Evolutionary conservation across 2,329 filamentous ascomycete species (phyloP), one percentile per base, ranked within the genome.

Genomic region (Fusarium pseudonygamai): DNA sequence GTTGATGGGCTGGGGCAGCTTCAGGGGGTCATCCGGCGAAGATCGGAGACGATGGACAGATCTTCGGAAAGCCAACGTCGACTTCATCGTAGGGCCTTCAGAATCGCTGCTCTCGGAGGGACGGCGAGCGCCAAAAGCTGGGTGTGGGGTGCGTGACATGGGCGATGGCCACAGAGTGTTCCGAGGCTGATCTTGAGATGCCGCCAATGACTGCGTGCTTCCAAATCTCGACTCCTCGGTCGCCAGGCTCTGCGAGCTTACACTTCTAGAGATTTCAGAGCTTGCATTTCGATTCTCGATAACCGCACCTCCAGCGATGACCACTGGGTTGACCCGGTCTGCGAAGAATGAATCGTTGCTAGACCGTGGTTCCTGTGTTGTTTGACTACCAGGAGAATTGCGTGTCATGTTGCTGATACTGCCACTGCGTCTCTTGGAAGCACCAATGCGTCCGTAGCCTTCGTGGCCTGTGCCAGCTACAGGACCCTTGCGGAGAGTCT

Each of bases 381-480:
- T 82, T 58, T 84, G 81, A 26, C 81, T 81, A 10, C 83, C 84
- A 18, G 81, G 78, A 26, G 85, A 84, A 32, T 83, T 86, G n/a
- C 84, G 84, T 6, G 81, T 79, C 30, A 84, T 75, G 68, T 85
- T 88, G 13, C 86, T 83, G 26, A 85, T 83, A 76, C 89, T 91
- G 67, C 87, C 89, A 77, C 91, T 94, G 60, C 92, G 88, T 36
- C 92, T 88, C 65, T 91, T 88, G 36, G 85, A 77, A 10, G 87
- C 84, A 6, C 91, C 90, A 63, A 93, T 85, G 63, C 88, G 88
- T 2, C 92, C 92, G 77, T 96, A 95, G 3, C 93, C 93, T 83
- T 98, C 96, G 78, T 98, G 95, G 0, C 96, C 96, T 42, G 96
- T 98, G n/a, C 96, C 96, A 45, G 96, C 96, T 22, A 89, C 90